These are phyloP conservation scores for Setaria italica DNA, from an alignment of 202 grass and related monocot genomes.

Conservation along the genomic window DNA sequence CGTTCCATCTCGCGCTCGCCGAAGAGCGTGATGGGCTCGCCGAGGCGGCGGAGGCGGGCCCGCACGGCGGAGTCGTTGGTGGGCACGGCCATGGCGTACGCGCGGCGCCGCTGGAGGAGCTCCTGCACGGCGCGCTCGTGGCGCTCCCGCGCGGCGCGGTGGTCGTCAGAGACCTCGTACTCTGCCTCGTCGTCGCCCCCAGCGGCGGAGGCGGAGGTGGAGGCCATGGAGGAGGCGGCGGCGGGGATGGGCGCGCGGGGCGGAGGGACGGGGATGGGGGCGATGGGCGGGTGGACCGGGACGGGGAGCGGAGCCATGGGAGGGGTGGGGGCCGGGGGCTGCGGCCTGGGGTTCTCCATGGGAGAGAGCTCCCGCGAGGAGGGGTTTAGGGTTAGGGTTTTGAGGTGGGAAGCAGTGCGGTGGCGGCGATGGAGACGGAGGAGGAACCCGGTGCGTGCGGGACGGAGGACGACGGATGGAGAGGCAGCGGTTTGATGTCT, in stretches of 20 bases:
- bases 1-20: constrained; percentile 91
- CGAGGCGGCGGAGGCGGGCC: constrained; percentile 74
- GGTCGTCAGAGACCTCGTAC: constrained; percentile 84
- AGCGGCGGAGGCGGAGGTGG: constrained; percentile 3
- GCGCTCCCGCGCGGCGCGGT: constrained; percentile 79
- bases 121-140: constrained; percentile 94
- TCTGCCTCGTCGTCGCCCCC: constrained; percentile 45
- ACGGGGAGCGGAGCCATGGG: constrained; percentile 50
- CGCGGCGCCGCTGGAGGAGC: constrained; percentile 76
- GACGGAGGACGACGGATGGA: neutral
- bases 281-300: constrained; percentile 52
- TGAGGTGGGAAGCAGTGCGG: neutral
- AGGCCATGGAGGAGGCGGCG: constrained; percentile 19
- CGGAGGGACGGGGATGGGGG: constrained; percentile 56
- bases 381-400: constrained; percentile 60
- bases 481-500: too few relatives aligned
- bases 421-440: neutral
- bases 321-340: constrained; percentile 35
- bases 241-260: constrained; percentile 34
- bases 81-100: constrained; percentile 92
- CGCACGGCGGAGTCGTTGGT: constrained; percentile 89
- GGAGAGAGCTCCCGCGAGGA: neutral
- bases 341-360: constrained; percentile 59
- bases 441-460: neutral
- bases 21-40: constrained; percentile 84